Conservation (phyloP, 2,329 filamentous ascomycete species). For the Xylariaceae sp. region DNA sequence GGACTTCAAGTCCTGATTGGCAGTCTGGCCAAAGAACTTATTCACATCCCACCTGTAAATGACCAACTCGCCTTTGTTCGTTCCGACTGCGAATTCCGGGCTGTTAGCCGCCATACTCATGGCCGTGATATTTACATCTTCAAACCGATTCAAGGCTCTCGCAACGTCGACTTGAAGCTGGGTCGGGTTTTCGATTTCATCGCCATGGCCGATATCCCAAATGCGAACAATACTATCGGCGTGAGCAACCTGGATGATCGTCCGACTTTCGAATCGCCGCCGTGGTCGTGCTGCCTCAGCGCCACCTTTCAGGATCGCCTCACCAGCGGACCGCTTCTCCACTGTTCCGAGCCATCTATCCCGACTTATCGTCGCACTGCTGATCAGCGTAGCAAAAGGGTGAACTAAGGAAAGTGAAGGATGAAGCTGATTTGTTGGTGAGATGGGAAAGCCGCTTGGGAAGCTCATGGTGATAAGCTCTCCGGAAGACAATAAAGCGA, state of each 20-base stretch:
- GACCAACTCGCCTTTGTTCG: slow-evolving; percentile 75
- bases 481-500: slow-evolving; percentile 76
- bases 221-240: slow-evolving; percentile 86
- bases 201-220: slow-evolving; percentile 87
- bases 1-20: slow-evolving; percentile 47
- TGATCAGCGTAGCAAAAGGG: slow-evolving; percentile 73
- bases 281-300: slow-evolving; percentile 63
- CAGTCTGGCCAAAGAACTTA: slow-evolving; percentile 61
- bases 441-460: slow-evolving; percentile 84
- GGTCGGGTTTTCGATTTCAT: slow-evolving; percentile 83
- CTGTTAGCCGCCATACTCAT: slow-evolving; percentile 76
- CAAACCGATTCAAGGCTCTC: slow-evolving; percentile 71
- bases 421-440: slow-evolving; percentile 87
- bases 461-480: slow-evolving; percentile 88
- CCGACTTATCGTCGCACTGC: slow-evolving; percentile 69
- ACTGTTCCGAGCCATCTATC: slow-evolving; percentile 83
- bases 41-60: slow-evolving; percentile 88
- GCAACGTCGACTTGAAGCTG: slow-evolving; percentile 83
- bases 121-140: slow-evolving; percentile 69
- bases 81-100: slow-evolving; percentile 79
- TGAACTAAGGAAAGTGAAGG: slow-evolving; percentile 83
- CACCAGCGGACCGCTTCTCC: slow-evolving; percentile 76
- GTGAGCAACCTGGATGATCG: slow-evolving; percentile 80
- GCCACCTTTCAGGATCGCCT: slow-evolving; percentile 72
- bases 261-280: slow-evolving; percentile 75